phyloP scores from a whole-genome alignment of 1,284 basidiomycete genomes.

The Gymnopus androsaceus region DNA sequence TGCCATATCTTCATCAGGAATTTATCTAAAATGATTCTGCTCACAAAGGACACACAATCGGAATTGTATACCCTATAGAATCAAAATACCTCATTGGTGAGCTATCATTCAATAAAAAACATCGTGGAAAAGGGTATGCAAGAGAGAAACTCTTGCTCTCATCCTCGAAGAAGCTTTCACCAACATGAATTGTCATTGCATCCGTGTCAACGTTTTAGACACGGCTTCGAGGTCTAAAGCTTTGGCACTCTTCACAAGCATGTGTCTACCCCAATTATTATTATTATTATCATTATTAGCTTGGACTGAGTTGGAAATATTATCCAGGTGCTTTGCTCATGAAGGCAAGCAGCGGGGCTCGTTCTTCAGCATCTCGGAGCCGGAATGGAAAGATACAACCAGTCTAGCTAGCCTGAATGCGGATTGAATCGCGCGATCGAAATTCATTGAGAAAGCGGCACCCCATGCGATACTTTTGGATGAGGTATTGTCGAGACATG shows the following conservation, averaged over 20 bases:
- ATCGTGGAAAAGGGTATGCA: slow-evolving; percentile 45
- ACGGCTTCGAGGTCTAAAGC: slow-evolving; percentile 40
- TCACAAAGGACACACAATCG: no score
- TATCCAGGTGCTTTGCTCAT: slow-evolving; percentile 50
- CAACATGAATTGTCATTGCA: slow-evolving; percentile 50
- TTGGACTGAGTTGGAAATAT: not conserved
- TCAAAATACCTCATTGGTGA: slow-evolving; percentile 37
- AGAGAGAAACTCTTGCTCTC: slow-evolving; percentile 42
- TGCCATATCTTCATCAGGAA: no score
- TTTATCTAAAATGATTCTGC: no score
- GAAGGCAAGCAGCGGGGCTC: slow-evolving; percentile 61
- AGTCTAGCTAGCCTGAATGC: slow-evolving; percentile 62
- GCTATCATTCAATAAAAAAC: slow-evolving; percentile 43
- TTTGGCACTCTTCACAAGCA: slow-evolving; percentile 45
- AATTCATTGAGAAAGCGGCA: no score
- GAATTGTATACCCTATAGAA: slow-evolving; percentile 46
- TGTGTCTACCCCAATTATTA: slow-evolving; percentile 28
- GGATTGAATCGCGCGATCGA: no score
- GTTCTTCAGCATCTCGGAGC: slow-evolving; percentile 43
- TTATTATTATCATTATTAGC: no score
- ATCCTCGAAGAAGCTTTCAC: slow-evolving; percentile 52
- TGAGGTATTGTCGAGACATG: no score
- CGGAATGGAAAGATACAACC: slow-evolving; percentile 60
- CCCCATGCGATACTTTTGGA: no score
- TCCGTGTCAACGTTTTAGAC: slow-evolving; percentile 55